Base-by-base conservation (phyloP, 2,329 filamentous ascomycete genomes). In the Metarhizium robertsii region DNA sequence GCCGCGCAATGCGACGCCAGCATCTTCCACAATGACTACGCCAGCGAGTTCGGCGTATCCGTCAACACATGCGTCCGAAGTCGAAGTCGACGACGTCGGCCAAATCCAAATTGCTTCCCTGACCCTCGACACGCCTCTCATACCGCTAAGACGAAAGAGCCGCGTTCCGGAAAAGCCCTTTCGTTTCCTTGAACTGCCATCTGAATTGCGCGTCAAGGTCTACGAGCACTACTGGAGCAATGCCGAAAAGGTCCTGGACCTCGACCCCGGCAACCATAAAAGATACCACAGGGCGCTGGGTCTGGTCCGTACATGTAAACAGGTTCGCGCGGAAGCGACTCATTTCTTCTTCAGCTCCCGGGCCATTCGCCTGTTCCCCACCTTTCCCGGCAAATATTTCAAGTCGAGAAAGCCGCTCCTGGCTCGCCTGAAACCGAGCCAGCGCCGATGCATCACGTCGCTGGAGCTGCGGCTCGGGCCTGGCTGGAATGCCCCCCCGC, bases 341-440 rank as follows among this genome's bases (percentile, higher is more conserved):
- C 78, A 84, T 61, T 75, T 78, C 58, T 87, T 89, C 66, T 90
- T 87, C 69, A 80, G 79, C 64, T 77, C 75, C 8, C 78, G 80
- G 53, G 75, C 79, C 0, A 79, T 87, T 53, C 83, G 85, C 54
- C 67, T 91, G 40, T 90, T 90, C 62, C 85, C 86, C 13, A 83
- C 79, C 3, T 74, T 79, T 25, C 79, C 79, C 5, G 83, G 83
- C 48, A 77, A 79, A 43, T 84, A 86, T 70, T 88, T 88, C 73
- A 86, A 89, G 70, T 84, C 83, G 34, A 88, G 88, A 71, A 82
- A 81, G 61, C 87, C 87, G 1, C 74, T 92, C 0, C 75, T 92
- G 32, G 79, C 84, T 6, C 83, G 87, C 18, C 70, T 92, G 54
- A 81, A 83, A 20, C 69, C 79, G 0, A 73, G 71, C 34, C 85